Evolutionary conservation across 2,329 filamentous ascomycete species (phyloP).

Genomic region (Ramularia collo-cygni): DNA sequence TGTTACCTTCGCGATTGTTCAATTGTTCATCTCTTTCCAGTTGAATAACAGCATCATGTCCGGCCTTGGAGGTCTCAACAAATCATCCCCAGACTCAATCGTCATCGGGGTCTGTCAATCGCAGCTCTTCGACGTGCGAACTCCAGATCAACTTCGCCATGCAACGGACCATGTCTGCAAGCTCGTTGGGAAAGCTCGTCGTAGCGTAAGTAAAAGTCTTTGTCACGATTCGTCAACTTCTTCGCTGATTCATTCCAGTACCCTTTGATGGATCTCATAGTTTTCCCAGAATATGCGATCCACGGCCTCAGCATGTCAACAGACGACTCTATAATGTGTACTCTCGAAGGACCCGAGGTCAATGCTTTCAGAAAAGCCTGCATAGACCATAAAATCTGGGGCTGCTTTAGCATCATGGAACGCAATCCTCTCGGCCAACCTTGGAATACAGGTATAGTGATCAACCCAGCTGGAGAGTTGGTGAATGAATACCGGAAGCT

Average conservation of each 20-base stretch:
- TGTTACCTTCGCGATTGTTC: too few relatives aligned
- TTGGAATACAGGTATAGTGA: constrained; percentile 23
- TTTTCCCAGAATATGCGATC: constrained; percentile 28
- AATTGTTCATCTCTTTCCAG: too few relatives aligned
- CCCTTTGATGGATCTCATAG: constrained; percentile 22
- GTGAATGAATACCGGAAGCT: constrained; percentile 26
- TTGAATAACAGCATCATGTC: constrained; percentile 15
- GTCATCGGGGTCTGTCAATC: constrained; percentile 19
- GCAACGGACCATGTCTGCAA: constrained; percentile 17
- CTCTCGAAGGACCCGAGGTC: constrained; percentile 27
- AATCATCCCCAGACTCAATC: constrained; percentile 16
- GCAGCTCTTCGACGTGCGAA: constrained; percentile 17
- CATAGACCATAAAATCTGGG: constrained; percentile 23
- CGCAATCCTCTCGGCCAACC: constrained; percentile 20
- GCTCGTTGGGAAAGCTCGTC: constrained; percentile 16
- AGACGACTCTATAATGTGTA: constrained; percentile 25
- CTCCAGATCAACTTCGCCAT: constrained; percentile 9
- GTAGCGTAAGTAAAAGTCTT: too few relatives aligned
- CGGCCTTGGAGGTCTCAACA: constrained; percentile 18
- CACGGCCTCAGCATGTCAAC: constrained; percentile 26
- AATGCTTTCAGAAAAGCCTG: constrained; percentile 23
- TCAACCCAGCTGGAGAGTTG: constrained; percentile 18
- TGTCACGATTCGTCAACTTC: too few relatives aligned
- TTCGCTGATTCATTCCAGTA: too few relatives aligned
- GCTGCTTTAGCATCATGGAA: constrained; percentile 29